Evolutionary conservation across 78 protist genomes (phyloP).

Genomic region (Dictyostelium capitatum): DNA sequence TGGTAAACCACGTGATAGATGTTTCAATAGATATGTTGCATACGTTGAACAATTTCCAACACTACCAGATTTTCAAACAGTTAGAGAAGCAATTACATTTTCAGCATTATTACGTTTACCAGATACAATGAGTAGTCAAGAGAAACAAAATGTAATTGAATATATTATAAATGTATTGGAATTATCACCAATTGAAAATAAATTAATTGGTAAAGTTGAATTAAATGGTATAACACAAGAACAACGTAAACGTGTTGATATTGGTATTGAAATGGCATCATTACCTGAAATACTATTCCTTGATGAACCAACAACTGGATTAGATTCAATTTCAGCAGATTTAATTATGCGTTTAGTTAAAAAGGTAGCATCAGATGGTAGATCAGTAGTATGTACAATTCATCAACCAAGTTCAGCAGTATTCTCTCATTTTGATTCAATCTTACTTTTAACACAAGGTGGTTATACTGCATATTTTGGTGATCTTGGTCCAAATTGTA

Average conservation of each 20-base stretch:
- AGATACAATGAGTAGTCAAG: neutral
- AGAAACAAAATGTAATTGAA: neutral
- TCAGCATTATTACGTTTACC: constrained; percentile 18
- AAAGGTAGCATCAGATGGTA: constrained; percentile 55
- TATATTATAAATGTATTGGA: constrained; percentile 67
- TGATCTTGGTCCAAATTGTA: constrained; percentile 41
- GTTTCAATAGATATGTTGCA: neutral
- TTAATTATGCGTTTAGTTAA: constrained; percentile 64
- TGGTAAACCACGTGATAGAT: constrained; percentile 1
- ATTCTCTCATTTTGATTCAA: constrained; percentile 79
- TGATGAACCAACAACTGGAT: constrained; percentile 81
- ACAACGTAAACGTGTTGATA: constrained; percentile 67
- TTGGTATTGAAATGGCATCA: constrained; percentile 63
- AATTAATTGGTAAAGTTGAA: constrained; percentile 38
- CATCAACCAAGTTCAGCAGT: constrained; percentile 93
- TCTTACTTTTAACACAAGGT: constrained; percentile 88
- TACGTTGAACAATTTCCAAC: constrained; percentile 51
- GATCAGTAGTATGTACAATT: constrained; percentile 86
- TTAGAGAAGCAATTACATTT: constrained; percentile 38
- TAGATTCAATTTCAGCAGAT: neutral
- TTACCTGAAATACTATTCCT: constrained; percentile 50
- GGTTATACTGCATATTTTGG: constrained; percentile 86
- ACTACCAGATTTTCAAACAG: constrained; percentile 12
- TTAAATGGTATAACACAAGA: constrained; percentile 59
- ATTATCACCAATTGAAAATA: neutral